Conservation (phyloP, 371 early-diverging fungal species). For the Dichotomocladium elegans region DNA sequence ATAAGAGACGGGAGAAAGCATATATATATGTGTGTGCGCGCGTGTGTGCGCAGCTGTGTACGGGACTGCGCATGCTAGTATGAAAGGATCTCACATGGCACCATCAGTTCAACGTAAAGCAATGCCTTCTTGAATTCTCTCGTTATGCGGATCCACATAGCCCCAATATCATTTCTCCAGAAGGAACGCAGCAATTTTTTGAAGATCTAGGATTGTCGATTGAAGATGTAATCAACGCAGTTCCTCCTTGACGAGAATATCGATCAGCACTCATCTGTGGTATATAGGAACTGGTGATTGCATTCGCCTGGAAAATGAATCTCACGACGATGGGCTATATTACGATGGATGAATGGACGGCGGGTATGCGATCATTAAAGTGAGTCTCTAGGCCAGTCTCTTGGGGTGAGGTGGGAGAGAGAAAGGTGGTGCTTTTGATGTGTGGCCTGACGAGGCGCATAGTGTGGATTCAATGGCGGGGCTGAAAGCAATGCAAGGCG, state of each 20-base stretch:
- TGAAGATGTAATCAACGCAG: slow-evolving; percentile 41
- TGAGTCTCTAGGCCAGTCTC: too few relatives aligned
- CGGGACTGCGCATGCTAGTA: too few relatives aligned
- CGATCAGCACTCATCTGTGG: neutral
- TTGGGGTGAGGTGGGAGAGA: too few relatives aligned
- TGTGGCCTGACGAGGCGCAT: too few relatives aligned
- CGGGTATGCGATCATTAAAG: slow-evolving; percentile 58
- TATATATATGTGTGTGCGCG: too few relatives aligned
- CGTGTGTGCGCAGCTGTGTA: too few relatives aligned
- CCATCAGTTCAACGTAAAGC: slow-evolving; percentile 30
- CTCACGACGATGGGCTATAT: slow-evolving; percentile 65
- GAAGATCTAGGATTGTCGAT: slow-evolving; percentile 38
- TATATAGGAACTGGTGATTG: slow-evolving; percentile 51
- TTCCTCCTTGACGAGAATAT: neutral
- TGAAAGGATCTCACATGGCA: too few relatives aligned
- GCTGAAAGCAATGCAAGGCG: slow-evolving; percentile 36
- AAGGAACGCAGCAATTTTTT: slow-evolving; percentile 37
- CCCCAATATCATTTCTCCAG: slow-evolving; percentile 34
- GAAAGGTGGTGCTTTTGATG: too few relatives aligned
- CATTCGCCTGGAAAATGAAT: slow-evolving; percentile 60
- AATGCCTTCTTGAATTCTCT: slow-evolving; percentile 31
- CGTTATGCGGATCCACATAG: slow-evolving; percentile 39
- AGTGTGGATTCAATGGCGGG: slow-evolving; percentile 56
- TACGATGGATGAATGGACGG: slow-evolving; percentile 63
- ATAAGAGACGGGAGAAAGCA: too few relatives aligned